Percentiles rank a stretch among this genome's conserved stretches.
Evolutionary conservation across 192 early-diverging fungal genomes (phyloP).

Genomic region (Coemansia sp.): DNA sequence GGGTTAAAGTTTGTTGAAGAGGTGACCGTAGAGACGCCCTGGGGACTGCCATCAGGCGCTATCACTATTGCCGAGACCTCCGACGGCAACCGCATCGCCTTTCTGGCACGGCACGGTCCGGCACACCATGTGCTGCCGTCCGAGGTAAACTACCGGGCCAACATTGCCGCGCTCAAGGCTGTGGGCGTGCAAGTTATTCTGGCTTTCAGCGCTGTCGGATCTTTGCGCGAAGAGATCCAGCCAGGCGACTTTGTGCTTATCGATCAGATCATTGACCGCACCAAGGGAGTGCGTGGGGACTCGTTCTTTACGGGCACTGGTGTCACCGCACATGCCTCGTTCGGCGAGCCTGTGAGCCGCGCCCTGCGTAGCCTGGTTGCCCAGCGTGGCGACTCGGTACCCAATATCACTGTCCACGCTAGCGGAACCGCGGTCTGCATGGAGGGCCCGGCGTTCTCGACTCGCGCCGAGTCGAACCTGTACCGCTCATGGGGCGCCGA

Average conservation of each 20-base stretch:
- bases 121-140: slow-evolving; percentile 85
- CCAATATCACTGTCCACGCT: slow-evolving; percentile 62
- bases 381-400: slow-evolving; percentile 59
- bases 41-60: slow-evolving; percentile 86
- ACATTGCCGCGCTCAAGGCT: slow-evolving; percentile 97
- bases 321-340: slow-evolving; percentile 86
- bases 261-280: slow-evolving; percentile 95
- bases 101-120: slow-evolving; percentile 94
- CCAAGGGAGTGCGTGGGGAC: slow-evolving; percentile 91
- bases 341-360: slow-evolving; percentile 92
- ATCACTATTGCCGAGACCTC: slow-evolving; percentile 78
- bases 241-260: slow-evolving; percentile 96
- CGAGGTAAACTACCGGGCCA: slow-evolving; percentile 93
- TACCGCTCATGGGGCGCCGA: slow-evolving; percentile 93
- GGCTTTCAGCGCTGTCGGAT: slow-evolving; percentile 97
- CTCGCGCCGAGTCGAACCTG: slow-evolving; percentile 94
- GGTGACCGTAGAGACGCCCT: slow-evolving; percentile 86
- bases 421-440: slow-evolving; percentile 93
- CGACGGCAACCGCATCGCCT: slow-evolving; percentile 84
- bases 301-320: slow-evolving; percentile 96
- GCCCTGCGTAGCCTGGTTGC: slow-evolving; percentile 75
- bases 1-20: slow-evolving; percentile 79
- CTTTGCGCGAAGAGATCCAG: slow-evolving; percentile 89
- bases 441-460: slow-evolving; percentile 99
- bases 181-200: slow-evolving; percentile 91